A percentile compares a stretch with the other conserved stretches of the same genome.
These are phyloP conservation scores for Wickerhamomyces silvicola DNA, from an alignment of 805 yeast genomes.

Conservation along the genomic window DNA sequence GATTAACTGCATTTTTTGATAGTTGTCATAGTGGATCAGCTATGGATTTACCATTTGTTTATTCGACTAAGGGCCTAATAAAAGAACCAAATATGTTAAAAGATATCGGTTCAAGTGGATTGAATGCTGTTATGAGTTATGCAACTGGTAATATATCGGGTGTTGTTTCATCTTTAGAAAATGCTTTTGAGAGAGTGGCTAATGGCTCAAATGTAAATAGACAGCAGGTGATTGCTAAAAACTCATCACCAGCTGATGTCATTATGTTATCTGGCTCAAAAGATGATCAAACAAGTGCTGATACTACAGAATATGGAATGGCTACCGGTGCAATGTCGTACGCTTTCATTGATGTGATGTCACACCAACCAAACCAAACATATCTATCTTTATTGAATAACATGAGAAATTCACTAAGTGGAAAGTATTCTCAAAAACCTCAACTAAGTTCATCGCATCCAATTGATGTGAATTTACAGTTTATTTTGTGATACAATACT, in stretches of 20 bases:
- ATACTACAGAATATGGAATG: slow-evolving; percentile 55
- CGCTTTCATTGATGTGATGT: slow-evolving; percentile 57
- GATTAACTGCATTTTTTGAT: slow-evolving; percentile 66
- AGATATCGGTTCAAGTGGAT: slow-evolving; percentile 58
- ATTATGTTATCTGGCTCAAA: slow-evolving; percentile 64
- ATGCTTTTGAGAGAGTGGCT: slow-evolving; percentile 18
- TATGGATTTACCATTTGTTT: slow-evolving; percentile 61
- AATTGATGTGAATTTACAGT: slow-evolving; percentile 43
- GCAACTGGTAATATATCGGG: slow-evolving; percentile 43
- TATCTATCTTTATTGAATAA: slow-evolving; percentile 56
- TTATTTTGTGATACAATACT: slow-evolving; percentile 28
- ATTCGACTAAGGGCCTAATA: slow-evolving; percentile 66
- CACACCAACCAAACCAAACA: slow-evolving; percentile 46
- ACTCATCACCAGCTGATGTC: slow-evolving; percentile 62
- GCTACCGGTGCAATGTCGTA: slow-evolving; percentile 74
- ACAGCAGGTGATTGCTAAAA: slow-evolving; percentile 34
- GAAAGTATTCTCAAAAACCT: slow-evolving; percentile 65
- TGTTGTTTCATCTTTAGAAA: slow-evolving; percentile 19
- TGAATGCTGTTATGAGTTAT: slow-evolving; percentile 48
- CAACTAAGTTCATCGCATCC: slow-evolving; percentile 68
- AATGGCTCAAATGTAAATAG: slow-evolving; percentile 20
- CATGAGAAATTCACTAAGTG: slow-evolving; percentile 49
- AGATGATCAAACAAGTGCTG: slow-evolving; percentile 54
- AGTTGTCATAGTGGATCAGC: slow-evolving; percentile 75
- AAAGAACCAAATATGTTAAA: slow-evolving; percentile 66